Evolutionary conservation across 1,139 yeast species (phyloP).

Genomic region (Suhomyces yuchorum): DNA sequence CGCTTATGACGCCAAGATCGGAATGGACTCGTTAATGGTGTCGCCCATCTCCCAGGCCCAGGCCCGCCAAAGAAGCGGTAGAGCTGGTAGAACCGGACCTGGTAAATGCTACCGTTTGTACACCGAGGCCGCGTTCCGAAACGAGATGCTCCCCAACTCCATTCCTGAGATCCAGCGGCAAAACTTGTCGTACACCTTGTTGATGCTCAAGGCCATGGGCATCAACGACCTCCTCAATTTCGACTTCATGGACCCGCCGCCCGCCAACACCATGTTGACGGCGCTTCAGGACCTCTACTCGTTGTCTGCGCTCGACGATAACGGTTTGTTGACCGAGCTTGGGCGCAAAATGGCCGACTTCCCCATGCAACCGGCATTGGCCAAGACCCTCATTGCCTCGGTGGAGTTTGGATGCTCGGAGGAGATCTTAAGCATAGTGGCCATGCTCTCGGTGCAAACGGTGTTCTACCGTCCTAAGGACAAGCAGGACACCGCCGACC

Average conservation of each 20-base stretch:
- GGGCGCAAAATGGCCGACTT: constrained; percentile 89
- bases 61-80: constrained; percentile 79
- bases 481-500: constrained; percentile 73
- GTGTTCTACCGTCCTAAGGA: constrained; percentile 85
- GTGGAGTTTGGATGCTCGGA: constrained; percentile 76
- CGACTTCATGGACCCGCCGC: constrained; percentile 96
- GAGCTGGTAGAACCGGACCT: constrained; percentile 88
- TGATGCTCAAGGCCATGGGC: constrained; percentile 95
- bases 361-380: constrained; percentile 93
- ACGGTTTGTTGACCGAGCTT: constrained; percentile 69
- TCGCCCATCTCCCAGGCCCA: constrained; percentile 81
- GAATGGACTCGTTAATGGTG: constrained; percentile 75
- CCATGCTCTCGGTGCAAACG: constrained; percentile 89
- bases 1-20: constrained; percentile 72
- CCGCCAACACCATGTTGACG: constrained; percentile 66
- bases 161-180: constrained; percentile 94
- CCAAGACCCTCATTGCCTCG: constrained; percentile 78
- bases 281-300: constrained; percentile 86
- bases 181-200: constrained; percentile 79
- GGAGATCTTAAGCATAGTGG: constrained; percentile 80
- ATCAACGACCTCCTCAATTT: constrained; percentile 76
- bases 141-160: constrained; percentile 82
- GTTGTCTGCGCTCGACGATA: constrained; percentile 78
- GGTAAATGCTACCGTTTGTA: constrained; percentile 78
- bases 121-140: constrained; percentile 65